Percentiles rank a stretch among this genome's conserved stretches.
These are phyloP conservation scores for Austroboletus niveus DNA, from an alignment of 1,284 basidiomycete species.

Conservation along the genomic window DNA sequence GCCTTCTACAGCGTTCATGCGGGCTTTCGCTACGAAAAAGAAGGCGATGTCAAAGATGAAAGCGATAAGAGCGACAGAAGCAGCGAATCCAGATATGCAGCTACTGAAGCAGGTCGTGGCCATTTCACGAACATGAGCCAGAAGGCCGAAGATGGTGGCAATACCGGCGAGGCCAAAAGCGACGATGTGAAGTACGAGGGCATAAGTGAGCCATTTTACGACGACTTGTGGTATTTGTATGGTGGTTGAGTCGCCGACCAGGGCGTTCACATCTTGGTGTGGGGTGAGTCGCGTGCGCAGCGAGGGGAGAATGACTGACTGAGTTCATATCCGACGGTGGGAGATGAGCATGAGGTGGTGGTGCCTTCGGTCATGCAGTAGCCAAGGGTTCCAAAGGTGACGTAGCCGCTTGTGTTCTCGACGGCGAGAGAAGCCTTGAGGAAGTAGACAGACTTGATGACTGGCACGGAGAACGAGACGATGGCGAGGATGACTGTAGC, in stretches of 20 bases:
- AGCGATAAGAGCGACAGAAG: slow-evolving; percentile 69
- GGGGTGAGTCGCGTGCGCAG: slow-evolving; percentile 11
- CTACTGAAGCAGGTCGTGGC: slow-evolving; percentile 83
- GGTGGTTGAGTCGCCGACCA: slow-evolving; percentile 64
- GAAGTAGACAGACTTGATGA: slow-evolving; percentile 82
- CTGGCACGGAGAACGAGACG: slow-evolving; percentile 84
- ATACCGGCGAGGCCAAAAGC: slow-evolving; percentile 72
- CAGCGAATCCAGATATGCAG: slow-evolving; percentile 77
- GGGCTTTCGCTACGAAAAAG: slow-evolving; percentile 80
- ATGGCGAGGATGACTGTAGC: slow-evolving; percentile 76
- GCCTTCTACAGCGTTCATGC: slow-evolving; percentile 66
- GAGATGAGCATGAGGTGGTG: slow-evolving; percentile 69
- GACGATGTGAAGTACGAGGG: slow-evolving; percentile 83
- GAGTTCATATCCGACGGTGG: slow-evolving; percentile 80
- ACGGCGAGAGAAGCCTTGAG: slow-evolving; percentile 67
- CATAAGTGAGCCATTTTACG: slow-evolving; percentile 90
- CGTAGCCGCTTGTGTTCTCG: slow-evolving; percentile 51
- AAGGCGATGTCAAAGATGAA: slow-evolving; percentile 86
- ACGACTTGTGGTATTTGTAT: slow-evolving; percentile 73
- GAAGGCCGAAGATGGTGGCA: slow-evolving; percentile 74
- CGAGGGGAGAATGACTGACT: slow-evolving; percentile 46
- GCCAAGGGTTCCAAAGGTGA: slow-evolving; percentile 83
- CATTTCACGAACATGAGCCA: slow-evolving; percentile 84
- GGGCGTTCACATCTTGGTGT: slow-evolving; percentile 68
- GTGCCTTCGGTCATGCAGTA: slow-evolving; percentile 67